Conservation (phyloP, 371 early-diverging fungal species). For the Apophysomyces ossiformis region DNA sequence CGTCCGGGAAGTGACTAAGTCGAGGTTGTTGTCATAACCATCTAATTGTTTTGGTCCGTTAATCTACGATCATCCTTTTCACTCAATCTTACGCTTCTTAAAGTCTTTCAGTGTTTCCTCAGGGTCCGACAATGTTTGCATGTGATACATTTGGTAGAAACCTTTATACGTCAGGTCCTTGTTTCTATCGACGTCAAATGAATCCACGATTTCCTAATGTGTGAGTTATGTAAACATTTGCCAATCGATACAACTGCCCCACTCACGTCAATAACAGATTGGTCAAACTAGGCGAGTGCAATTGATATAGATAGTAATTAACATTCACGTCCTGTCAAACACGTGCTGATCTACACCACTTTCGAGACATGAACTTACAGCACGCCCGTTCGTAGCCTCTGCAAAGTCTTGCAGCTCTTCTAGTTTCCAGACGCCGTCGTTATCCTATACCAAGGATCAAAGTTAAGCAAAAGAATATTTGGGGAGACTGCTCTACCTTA, state of each 20-base stretch:
- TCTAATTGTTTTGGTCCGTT: constrained; percentile 18
- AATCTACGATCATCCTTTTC: too few relatives aligned
- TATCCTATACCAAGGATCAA: constrained; percentile 34
- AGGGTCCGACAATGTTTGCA: constrained; percentile 70
- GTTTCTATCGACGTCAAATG: constrained; percentile 60
- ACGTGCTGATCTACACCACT: constrained; percentile 4
- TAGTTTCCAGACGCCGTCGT: constrained; percentile 64
- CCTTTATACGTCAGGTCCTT: constrained; percentile 64
- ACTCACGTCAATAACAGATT: constrained; percentile 55
- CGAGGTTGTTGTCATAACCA: constrained; percentile 44
- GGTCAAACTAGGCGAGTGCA: constrained; percentile 61
- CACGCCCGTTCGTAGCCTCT: constrained; percentile 70
- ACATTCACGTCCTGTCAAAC: neutral
- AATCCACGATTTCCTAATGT: constrained; percentile 57
- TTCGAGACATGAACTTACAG: constrained; percentile 44
- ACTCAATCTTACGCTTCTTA: constrained; percentile 49
- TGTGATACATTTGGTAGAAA: constrained; percentile 76
- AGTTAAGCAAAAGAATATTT: neutral
- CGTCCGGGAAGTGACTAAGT: constrained; percentile 39
- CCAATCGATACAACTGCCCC: neutral
- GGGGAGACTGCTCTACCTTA: constrained; percentile 31
- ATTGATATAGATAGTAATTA: constrained; percentile 8
- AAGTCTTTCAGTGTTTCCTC: constrained; percentile 79
- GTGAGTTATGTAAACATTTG: neutral
- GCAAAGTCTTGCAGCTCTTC: constrained; percentile 75